These are phyloP conservation scores for Pythium graminicola DNA, from an alignment of 352 stramenopile genomes.

Conservation along the genomic window DNA sequence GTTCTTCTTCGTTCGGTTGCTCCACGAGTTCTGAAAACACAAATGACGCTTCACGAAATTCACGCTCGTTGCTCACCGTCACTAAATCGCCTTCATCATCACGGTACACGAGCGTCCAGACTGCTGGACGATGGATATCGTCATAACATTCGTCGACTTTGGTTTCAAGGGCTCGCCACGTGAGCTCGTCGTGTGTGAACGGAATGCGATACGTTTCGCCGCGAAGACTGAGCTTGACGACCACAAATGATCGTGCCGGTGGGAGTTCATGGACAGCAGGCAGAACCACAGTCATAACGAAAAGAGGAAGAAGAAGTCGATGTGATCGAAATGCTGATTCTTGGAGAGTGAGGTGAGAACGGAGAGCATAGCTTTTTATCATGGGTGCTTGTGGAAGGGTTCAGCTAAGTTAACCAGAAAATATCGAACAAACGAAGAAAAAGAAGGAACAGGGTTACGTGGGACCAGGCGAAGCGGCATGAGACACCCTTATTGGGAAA, in stretches of 20 bases:
- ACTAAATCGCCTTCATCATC: slow-evolving; percentile 68
- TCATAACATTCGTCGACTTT: slow-evolving; percentile 37
- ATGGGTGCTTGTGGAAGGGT: background rate
- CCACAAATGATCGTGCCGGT: slow-evolving; percentile 13
- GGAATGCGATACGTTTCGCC: slow-evolving; percentile 42
- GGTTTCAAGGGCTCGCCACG: slow-evolving; percentile 35
- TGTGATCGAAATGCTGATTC: slow-evolving; percentile 1
- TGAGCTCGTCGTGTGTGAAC: slow-evolving; percentile 30
- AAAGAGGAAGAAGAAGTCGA: background rate
- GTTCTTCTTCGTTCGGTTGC: background rate
- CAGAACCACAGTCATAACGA: slow-evolving; percentile 10
- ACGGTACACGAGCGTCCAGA: slow-evolving; percentile 55
- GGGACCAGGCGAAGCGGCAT: slow-evolving; percentile 18
- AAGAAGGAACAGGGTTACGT: slow-evolving; percentile 4
- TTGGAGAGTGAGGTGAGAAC: slow-evolving; percentile 3
- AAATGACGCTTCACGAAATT: slow-evolving; percentile 51
- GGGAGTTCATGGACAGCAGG: background rate
- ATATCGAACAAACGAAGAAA: slow-evolving; percentile 7
- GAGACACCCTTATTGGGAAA: slow-evolving; percentile 6
- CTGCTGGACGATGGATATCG: slow-evolving; percentile 19
- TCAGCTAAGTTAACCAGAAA: slow-evolving; percentile 14
- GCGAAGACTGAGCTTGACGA: slow-evolving; percentile 50
- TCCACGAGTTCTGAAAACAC: slow-evolving; percentile 37
- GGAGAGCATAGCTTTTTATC: background rate
- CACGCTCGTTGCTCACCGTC: slow-evolving; percentile 40